Evolutionary conservation across 2,329 filamentous ascomycete species (phyloP).

Genomic region (Macrophomina tecta): DNA sequence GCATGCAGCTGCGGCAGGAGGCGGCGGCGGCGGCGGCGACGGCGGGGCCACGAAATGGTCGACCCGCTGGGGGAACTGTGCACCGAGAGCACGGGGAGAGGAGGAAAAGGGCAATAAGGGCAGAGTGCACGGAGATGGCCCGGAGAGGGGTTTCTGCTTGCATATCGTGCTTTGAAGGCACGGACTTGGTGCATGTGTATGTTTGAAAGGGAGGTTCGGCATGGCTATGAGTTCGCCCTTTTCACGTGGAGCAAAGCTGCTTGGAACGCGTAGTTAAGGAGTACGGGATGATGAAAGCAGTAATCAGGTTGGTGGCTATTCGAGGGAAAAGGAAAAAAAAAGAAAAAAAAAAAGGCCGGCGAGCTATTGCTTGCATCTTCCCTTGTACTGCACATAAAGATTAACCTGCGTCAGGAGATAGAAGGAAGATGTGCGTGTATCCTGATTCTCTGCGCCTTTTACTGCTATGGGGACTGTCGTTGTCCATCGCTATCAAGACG

Average conservation of each 20-base stretch:
- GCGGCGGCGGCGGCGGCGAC: neutral
- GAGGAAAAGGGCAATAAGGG: neutral
- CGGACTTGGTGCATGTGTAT: neutral
- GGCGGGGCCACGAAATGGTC: neutral
- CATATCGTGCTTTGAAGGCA: neutral
- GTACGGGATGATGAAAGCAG: neutral
- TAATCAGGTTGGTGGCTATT: too few species aligned
- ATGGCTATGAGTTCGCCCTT: neutral
- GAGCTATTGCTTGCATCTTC: too few species aligned
- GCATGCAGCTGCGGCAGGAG: neutral
- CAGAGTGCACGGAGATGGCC: neutral
- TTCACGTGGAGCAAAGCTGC: neutral
- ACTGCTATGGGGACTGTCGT: conserved; percentile 3
- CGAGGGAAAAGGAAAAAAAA: neutral
- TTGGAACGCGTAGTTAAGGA: neutral
- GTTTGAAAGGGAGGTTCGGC: neutral
- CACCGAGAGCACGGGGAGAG: neutral
- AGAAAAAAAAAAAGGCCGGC: neutral
- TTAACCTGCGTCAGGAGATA: neutral
- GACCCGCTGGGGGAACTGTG: neutral
- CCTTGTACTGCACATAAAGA: neutral
- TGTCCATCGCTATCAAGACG: conserved; percentile 14
- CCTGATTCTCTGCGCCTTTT: conserved; percentile 23
- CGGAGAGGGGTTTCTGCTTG: neutral
- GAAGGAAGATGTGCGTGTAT: conserved; percentile 3